Conservation (phyloP, 2,329 filamentous ascomycete species). For the Colletotrichum sp. region DNA sequence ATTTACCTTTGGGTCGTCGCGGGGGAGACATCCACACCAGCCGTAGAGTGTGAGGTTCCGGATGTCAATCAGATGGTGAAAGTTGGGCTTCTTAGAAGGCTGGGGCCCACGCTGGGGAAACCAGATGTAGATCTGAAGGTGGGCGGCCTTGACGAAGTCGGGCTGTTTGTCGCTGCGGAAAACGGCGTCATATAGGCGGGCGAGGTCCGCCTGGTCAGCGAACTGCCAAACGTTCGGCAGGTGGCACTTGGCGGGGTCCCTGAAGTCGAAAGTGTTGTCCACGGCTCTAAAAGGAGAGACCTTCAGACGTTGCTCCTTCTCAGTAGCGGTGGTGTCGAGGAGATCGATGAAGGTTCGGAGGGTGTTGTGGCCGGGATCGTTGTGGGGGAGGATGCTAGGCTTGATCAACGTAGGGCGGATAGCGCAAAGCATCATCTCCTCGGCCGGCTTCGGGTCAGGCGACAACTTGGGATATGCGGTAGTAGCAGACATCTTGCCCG, state of each 20-base stretch:
- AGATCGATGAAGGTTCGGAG: too few relatives aligned
- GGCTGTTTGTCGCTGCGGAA: not conserved
- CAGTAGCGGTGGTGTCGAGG: too few relatives aligned
- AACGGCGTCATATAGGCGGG: not conserved
- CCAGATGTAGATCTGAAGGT: not conserved
- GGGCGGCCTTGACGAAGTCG: not conserved
- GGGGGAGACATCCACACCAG: not conserved
- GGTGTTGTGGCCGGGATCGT: not conserved
- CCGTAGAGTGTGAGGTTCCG: not conserved
- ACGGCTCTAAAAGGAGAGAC: too few relatives aligned
- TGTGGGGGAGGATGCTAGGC: not conserved
- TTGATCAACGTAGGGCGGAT: not conserved
- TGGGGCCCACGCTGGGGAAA: not conserved
- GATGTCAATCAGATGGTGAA: not conserved
- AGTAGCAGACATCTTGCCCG: not conserved
- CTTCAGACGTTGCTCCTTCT: too few relatives aligned
- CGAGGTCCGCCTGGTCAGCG: too few relatives aligned
- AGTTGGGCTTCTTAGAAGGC: not conserved
- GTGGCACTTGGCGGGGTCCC: too few relatives aligned
- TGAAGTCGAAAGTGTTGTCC: too few relatives aligned
- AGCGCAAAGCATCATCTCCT: not conserved
- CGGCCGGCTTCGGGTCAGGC: not conserved
- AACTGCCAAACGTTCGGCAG: too few relatives aligned
- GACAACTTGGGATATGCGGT: not conserved
- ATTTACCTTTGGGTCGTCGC: not conserved